Evolutionary conservation across 2,329 filamentous ascomycete species (phyloP).

Genomic region (Passalora sequoiae): DNA sequence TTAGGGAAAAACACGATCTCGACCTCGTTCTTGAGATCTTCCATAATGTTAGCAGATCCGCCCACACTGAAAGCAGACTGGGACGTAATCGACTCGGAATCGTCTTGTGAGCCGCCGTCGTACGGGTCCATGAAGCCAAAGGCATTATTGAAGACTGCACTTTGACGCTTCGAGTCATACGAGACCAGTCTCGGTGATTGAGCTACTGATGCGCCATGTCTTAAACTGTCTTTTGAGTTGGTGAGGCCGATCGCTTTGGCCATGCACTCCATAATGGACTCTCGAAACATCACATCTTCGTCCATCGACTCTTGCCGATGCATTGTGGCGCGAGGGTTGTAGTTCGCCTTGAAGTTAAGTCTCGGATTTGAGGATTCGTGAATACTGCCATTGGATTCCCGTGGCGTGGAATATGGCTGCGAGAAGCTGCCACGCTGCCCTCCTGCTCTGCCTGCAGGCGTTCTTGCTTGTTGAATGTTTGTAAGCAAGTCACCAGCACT

Average conservation of each 20-base stretch:
- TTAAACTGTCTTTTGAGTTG: conserved; percentile 58
- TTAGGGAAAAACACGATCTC: conserved; percentile 98
- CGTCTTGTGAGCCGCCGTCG: conserved; percentile 85
- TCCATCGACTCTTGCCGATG: conserved; percentile 77
- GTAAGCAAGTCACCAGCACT: conserved; percentile 66
- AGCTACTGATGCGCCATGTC: conserved; percentile 70
- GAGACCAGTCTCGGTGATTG: conserved; percentile 80
- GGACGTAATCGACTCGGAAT: conserved; percentile 73
- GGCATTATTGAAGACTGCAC: conserved; percentile 74
- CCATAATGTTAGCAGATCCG: conserved; percentile 60
- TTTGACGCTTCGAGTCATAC: conserved; percentile 74
- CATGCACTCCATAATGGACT: conserved; percentile 89
- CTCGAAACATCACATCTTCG: conserved; percentile 82
- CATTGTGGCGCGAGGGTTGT: conserved; percentile 38
- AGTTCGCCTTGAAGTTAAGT: conserved; percentile 37
- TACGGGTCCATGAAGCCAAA: conserved; percentile 44
- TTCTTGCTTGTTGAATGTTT: conserved; percentile 66
- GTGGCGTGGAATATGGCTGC: conserved; percentile 42
- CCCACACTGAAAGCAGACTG: conserved; percentile 48
- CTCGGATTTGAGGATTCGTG: conserved; percentile 41
- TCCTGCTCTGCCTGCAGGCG: conserved; percentile 49
- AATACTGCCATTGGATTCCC: conserved; percentile 30
- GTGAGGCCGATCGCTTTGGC: conserved; percentile 87
- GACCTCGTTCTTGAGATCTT: conserved; percentile 84
- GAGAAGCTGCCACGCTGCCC: conserved; percentile 42